These are phyloP conservation scores for Chenopodium suecicum DNA, from an alignment of 148 eudicot species.

Conservation along the genomic window DNA sequence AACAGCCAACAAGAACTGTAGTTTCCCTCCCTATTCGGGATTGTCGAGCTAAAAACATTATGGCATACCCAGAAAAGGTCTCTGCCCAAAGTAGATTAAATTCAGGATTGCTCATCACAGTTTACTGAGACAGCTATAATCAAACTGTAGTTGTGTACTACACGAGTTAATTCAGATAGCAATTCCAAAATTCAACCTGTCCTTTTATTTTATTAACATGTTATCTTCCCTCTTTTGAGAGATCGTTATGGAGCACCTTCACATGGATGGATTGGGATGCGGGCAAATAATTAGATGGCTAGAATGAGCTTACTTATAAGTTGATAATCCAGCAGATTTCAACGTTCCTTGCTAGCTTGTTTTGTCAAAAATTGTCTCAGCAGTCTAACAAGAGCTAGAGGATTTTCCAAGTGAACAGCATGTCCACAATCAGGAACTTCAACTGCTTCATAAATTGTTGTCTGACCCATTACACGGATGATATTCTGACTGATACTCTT, in stretches of 20 bases:
- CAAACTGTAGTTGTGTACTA: too few species aligned
- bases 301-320: background rate
- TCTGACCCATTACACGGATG: conserved; percentile 32
- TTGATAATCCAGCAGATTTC: background rate
- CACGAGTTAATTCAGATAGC: background rate
- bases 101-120: background rate
- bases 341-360: conserved; percentile 6
- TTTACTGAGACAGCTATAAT: too few species aligned
- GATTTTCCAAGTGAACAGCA: conserved; percentile 90
- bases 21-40: background rate
- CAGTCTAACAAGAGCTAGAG: conserved; percentile 57
- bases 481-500: conserved; percentile 55
- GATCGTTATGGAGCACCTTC: background rate
- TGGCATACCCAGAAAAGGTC: background rate
- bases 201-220: background rate
- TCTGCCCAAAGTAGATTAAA: background rate
- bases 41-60: background rate
- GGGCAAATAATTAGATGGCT: background rate
- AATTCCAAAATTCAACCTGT: background rate
- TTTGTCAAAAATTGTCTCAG: conserved; percentile 51
- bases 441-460: conserved; percentile 30
- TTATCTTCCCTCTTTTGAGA: background rate
- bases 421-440: conserved; percentile 77
- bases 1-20: background rate
- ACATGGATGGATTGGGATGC: background rate